Evolutionary conservation across 805 yeast genomes (phyloP).

Genomic region (Wickerhamiella kurtzmanii): DNA sequence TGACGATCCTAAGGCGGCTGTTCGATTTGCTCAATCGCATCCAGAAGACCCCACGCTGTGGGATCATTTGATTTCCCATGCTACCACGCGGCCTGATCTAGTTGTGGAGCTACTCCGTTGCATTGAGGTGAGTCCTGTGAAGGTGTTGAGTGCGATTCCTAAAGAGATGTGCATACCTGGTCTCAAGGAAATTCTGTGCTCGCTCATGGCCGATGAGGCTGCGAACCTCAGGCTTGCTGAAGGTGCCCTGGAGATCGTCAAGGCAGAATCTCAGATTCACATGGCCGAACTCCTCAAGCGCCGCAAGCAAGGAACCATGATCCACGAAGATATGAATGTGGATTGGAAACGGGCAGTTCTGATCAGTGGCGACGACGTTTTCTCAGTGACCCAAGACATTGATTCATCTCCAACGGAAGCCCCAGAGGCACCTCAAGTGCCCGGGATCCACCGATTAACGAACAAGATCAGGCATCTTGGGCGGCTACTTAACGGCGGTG

Average conservation of each 20-base stretch:
- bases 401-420: not conserved
- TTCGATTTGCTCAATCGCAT: constrained; percentile 44
- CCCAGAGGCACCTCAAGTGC: not conserved
- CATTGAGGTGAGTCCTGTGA: constrained; percentile 41
- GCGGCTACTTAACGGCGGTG: not conserved
- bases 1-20: constrained; percentile 68
- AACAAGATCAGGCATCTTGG: constrained; percentile 12
- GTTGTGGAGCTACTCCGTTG: constrained; percentile 56
- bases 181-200: constrained; percentile 43
- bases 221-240: constrained; percentile 36
- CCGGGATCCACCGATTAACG: not conserved
- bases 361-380: not conserved
- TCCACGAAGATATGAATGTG: not conserved
- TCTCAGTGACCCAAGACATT: not conserved
- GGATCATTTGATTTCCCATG: constrained; percentile 58
- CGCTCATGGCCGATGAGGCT: constrained; percentile 52
- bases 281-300: not conserved
- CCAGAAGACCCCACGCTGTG: constrained; percentile 35
- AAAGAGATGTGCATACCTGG: constrained; percentile 49
- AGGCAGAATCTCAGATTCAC: constrained; percentile 34
- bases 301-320: not conserved
- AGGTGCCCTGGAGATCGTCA: constrained; percentile 42
- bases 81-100: constrained; percentile 61
- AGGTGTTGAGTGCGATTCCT: constrained; percentile 54
- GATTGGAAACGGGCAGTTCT: constrained; percentile 7